phyloP scores from a whole-genome alignment of 192 early-diverging fungal genomes.

The Diversispora epigaea region DNA sequence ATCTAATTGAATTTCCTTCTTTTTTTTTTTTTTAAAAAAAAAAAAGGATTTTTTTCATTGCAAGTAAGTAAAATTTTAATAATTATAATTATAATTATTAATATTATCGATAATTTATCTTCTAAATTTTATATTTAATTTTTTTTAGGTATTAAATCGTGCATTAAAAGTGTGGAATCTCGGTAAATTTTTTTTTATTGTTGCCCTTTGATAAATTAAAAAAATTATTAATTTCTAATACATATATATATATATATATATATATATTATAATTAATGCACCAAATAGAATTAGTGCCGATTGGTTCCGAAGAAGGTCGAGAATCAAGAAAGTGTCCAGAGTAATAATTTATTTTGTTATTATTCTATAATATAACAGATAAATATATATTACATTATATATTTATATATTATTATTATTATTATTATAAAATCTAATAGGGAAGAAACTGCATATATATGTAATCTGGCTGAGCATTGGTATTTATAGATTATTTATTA shows the following conservation, averaged over 20 bases:
- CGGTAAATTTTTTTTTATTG: neutral
- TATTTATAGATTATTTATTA: constrained; percentile 20
- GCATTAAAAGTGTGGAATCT: constrained; percentile 44
- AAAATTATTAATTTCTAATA: neutral
- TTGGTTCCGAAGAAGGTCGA: constrained; percentile 47
- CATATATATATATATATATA: neutral
- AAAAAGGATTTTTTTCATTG: constrained; percentile 68
- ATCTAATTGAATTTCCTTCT: neutral
- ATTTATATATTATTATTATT: neutral
- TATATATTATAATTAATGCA: neutral
- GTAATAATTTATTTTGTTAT: too few species aligned
- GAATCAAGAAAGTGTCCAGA: constrained; percentile 54
- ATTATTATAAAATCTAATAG: constrained; percentile 31
- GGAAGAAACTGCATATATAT: constrained; percentile 64
- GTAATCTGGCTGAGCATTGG: constrained; percentile 65
- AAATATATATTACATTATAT: neutral
- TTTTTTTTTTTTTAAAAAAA: neutral
- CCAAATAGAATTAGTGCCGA: constrained; percentile 59
- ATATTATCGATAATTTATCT: too few species aligned
- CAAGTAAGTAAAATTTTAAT: constrained; percentile 40
- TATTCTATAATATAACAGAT: too few species aligned
- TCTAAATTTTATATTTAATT: neutral
- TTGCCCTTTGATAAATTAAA: neutral
- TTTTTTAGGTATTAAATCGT: constrained; percentile 40
- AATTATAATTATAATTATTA: neutral